Conservation (phyloP, 805 yeast genomes). For the Candida alai region DNA sequence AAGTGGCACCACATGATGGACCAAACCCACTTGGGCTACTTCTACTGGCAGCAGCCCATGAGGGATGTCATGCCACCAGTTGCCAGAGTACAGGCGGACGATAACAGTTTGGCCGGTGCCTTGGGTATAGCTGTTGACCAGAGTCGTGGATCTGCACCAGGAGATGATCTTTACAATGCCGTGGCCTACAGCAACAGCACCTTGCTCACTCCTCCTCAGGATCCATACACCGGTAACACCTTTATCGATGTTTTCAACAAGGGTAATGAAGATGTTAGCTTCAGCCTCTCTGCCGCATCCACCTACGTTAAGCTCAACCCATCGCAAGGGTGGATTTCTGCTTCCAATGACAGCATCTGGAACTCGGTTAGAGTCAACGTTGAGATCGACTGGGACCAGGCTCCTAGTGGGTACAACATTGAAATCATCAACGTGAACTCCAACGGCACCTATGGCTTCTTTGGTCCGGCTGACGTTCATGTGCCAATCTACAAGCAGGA, state of each 20-base stretch:
- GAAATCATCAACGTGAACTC: slow-evolving; percentile 13
- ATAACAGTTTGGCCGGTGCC: slow-evolving; percentile 11
- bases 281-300: slow-evolving; percentile 11
- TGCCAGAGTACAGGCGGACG: slow-evolving; percentile 7
- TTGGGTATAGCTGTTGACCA: slow-evolving; percentile 13
- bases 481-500: slow-evolving; percentile 13
- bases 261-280: slow-evolving; percentile 15
- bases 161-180: slow-evolving; percentile 14
- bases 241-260: slow-evolving; percentile 15
- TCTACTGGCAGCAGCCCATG: slow-evolving; percentile 18
- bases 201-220: slow-evolving; percentile 12
- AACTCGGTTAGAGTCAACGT: slow-evolving; percentile 14
- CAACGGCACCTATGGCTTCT: slow-evolving; percentile 9
- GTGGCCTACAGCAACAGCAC: slow-evolving; percentile 15
- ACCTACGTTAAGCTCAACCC: slow-evolving; percentile 12
- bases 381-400: slow-evolving; percentile 15
- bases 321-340: slow-evolving; percentile 10
- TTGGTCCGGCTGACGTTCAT: slow-evolving; percentile 10
- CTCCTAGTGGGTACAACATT: slow-evolving; percentile 11
- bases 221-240: slow-evolving; percentile 13
- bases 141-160: slow-evolving; percentile 15
- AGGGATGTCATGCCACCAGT: slow-evolving; percentile 14
- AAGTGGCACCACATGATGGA: slow-evolving; percentile 18
- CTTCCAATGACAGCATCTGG: slow-evolving; percentile 14
- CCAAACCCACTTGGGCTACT: slow-evolving; percentile 16